These are phyloP conservation scores for Ascochyta viciae-villosae DNA, from an alignment of 2,329 filamentous ascomycete genomes.

Conservation along the genomic window DNA sequence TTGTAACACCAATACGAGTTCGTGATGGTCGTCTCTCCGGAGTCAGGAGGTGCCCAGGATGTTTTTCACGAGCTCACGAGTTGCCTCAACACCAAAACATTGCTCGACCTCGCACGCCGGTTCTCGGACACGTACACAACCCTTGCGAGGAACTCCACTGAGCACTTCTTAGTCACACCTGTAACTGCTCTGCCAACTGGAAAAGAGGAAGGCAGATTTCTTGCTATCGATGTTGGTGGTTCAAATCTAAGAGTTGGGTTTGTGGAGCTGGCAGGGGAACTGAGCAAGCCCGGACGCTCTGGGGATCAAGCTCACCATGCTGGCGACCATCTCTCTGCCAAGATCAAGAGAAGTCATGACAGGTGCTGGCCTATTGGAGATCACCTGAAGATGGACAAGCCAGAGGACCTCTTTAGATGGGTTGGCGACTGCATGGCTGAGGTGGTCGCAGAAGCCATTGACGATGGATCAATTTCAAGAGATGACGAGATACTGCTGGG, in stretches of 20 bases:
- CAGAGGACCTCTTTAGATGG: slow-evolving; percentile 80
- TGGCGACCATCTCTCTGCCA: slow-evolving; percentile 32
- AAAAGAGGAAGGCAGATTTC: slow-evolving; percentile 68
- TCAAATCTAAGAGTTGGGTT: slow-evolving; percentile 74
- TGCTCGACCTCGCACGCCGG: slow-evolving; percentile 44
- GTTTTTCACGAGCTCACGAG: slow-evolving; percentile 42
- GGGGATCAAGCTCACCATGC: too few relatives aligned
- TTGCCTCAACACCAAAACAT: slow-evolving; percentile 39
- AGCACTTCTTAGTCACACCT: slow-evolving; percentile 51
- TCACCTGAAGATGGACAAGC: slow-evolving; percentile 75
- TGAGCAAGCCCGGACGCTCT: not conserved
- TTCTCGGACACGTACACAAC: slow-evolving; percentile 46
- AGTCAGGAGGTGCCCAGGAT: slow-evolving; percentile 12
- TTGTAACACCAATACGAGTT: slow-evolving; percentile 5
- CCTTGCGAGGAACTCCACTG: slow-evolving; percentile 45
- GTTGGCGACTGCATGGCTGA: slow-evolving; percentile 79
- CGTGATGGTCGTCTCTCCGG: slow-evolving; percentile 26
- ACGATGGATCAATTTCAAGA: slow-evolving; percentile 34
- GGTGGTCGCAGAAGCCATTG: slow-evolving; percentile 68
- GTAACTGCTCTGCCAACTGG: slow-evolving; percentile 55
- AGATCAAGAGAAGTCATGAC: slow-evolving; percentile 68
- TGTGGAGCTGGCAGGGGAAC: slow-evolving; percentile 63
- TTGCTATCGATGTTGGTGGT: slow-evolving; percentile 63
- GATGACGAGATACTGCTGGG: slow-evolving; percentile 62
- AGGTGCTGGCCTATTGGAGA: slow-evolving; percentile 77